Conservation (phyloP, 371 early-diverging fungal species). For the Syncephalastrum monosporum region DNA sequence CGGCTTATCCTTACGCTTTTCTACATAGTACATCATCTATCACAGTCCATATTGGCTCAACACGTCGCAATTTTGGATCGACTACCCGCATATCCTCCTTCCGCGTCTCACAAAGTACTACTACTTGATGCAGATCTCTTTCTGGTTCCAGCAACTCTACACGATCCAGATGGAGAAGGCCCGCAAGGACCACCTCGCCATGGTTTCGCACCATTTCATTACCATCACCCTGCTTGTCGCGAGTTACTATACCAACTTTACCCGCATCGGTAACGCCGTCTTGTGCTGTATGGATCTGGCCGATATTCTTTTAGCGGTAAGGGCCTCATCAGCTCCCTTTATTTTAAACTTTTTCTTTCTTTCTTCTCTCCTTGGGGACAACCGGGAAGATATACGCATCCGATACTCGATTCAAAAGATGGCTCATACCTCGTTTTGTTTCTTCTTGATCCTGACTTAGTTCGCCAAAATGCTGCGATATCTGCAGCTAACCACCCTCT, state of each 20-base stretch:
- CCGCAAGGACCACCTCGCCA: slow-evolving; percentile 76
- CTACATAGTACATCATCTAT: slow-evolving; percentile 52
- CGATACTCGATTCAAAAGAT: no score
- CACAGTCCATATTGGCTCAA: slow-evolving; percentile 70
- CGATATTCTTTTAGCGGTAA: slow-evolving; percentile 74
- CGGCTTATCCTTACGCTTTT: background rate
- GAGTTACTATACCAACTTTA: slow-evolving; percentile 73
- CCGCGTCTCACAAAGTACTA: slow-evolving; percentile 65
- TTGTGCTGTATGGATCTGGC: slow-evolving; percentile 81
- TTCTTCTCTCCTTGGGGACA: no score
- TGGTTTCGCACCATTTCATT: slow-evolving; percentile 81
- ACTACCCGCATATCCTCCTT: slow-evolving; percentile 64
- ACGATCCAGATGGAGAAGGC: slow-evolving; percentile 74
- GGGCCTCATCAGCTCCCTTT: slow-evolving; percentile 11
- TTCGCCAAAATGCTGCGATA: slow-evolving; percentile 79
- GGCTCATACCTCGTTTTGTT: no score
- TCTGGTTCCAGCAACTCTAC: slow-evolving; percentile 78
- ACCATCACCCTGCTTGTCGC: slow-evolving; percentile 67
- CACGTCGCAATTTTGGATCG: slow-evolving; percentile 66
- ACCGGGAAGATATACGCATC: no score
- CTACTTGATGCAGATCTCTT: slow-evolving; percentile 78
- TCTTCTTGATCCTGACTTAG: slow-evolving; percentile 15
- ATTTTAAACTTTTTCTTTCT: background rate
- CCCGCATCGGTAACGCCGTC: slow-evolving; percentile 81
- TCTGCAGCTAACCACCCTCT: slow-evolving; percentile 50